These are phyloP conservation scores for Xylaria sp. DNA, from an alignment of 2,329 filamentous ascomycete genomes.

Conservation along the genomic window DNA sequence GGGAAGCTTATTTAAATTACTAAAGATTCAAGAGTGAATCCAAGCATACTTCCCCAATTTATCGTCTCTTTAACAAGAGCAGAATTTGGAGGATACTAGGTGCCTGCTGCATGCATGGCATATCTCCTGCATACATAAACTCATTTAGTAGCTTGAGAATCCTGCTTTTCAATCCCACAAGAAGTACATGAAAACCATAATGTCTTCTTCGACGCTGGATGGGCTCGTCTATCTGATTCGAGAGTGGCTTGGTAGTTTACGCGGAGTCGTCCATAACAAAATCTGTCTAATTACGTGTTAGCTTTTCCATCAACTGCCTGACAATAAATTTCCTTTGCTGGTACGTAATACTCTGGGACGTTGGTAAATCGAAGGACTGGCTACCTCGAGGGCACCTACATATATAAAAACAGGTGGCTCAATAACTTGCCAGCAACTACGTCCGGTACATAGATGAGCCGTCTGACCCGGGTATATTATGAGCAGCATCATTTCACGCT, in stretches of 20 bases:
- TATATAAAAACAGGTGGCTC: too few species aligned
- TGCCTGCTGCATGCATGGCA: constrained; percentile 2
- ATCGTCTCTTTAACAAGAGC: neutral
- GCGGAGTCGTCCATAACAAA: neutral
- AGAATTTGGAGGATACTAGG: neutral
- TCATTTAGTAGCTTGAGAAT: neutral
- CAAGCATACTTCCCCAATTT: neutral
- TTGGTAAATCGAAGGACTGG: too few species aligned
- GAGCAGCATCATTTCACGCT: too few species aligned
- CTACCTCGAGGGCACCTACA: too few species aligned
- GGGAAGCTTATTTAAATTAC: neutral
- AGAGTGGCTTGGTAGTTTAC: neutral
- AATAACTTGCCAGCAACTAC: constrained; percentile 27
- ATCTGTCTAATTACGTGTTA: neutral
- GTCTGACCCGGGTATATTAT: too few species aligned
- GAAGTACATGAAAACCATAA: neutral
- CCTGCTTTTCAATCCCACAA: neutral
- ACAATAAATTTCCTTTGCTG: neutral
- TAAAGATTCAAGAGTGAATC: neutral
- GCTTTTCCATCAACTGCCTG: neutral
- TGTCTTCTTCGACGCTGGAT: too few species aligned
- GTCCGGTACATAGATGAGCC: too few species aligned
- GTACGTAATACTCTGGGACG: neutral
- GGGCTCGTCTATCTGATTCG: too few species aligned
- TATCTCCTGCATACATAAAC: constrained; percentile 8